Conservation (phyloP, 345 rosid species). For the Brassica nigra region DNA sequence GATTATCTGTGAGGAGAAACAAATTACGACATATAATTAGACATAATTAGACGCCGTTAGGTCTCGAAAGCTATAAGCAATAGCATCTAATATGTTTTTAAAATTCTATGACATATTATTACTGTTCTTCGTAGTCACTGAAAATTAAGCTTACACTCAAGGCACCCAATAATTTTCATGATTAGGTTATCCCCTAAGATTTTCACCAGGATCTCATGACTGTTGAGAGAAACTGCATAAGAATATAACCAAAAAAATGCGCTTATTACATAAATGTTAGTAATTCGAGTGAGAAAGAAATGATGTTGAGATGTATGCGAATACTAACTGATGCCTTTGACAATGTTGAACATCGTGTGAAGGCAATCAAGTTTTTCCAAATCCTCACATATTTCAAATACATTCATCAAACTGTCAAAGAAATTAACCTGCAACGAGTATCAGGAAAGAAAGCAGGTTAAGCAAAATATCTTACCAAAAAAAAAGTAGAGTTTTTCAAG, state of each 20-base stretch:
- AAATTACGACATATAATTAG: conserved; percentile 1
- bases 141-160: conserved; percentile 71
- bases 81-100: conserved; percentile 5
- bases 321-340: conserved; percentile 79
- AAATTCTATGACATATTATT: not conserved
- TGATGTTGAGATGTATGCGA: conserved; percentile 23
- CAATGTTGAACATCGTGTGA: conserved; percentile 78
- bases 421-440: conserved; percentile 64
- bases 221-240: conserved; percentile 78
- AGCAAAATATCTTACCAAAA: not conserved
- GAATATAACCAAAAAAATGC: conserved; percentile 26
- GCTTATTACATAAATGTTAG: conserved; percentile 11
- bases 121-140: not conserved
- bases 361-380: conserved; percentile 63
- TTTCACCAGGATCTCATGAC: conserved; percentile 74
- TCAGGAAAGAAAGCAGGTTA: conserved; percentile 35
- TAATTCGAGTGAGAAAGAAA: conserved; percentile 20
- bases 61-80: not conserved
- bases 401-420: conserved; percentile 71
- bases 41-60: not conserved
- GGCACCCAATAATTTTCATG: conserved; percentile 86
- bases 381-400: conserved; percentile 74
- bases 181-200: conserved; percentile 82
- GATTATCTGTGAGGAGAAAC: conserved; percentile 64
- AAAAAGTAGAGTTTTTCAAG: conserved; percentile 19